phyloP scores from a whole-genome alignment of 169 alveolate species.

The Eimeria praecox region DNA sequence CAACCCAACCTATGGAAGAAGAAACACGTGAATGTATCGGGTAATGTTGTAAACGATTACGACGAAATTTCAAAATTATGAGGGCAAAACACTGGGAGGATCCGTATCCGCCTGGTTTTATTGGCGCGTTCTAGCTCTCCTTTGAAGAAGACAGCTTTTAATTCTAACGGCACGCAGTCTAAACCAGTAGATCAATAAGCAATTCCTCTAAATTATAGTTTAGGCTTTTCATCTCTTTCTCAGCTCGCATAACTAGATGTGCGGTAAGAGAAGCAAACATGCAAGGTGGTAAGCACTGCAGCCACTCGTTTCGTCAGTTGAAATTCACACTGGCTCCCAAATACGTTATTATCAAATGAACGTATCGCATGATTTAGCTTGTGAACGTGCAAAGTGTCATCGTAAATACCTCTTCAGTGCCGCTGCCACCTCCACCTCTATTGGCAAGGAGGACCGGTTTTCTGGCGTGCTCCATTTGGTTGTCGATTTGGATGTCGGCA shows the following conservation, averaged over 20 bases:
- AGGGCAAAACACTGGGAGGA: no score
- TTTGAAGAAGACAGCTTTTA: no score
- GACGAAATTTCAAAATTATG: no score
- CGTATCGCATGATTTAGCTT: not conserved
- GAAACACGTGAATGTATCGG: not conserved
- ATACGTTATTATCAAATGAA: not conserved
- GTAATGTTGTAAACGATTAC: no score
- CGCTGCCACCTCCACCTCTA: conserved; percentile 70
- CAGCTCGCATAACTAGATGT: not conserved
- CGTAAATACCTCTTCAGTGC: conserved; percentile 28
- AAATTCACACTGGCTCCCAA: not conserved
- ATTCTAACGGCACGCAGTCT: no score
- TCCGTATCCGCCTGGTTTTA: no score
- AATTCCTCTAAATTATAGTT: no score
- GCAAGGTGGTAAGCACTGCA: not conserved
- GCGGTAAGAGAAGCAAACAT: not conserved
- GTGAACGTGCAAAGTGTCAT: not conserved
- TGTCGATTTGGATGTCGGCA: conserved; percentile 90
- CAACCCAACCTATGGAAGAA: not conserved
- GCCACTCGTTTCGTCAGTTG: not conserved
- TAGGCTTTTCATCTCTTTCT: not conserved
- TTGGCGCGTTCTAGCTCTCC: no score
- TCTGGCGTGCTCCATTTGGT: conserved; percentile 86
- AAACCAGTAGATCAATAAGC: no score
- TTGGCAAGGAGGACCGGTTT: conserved; percentile 80